phyloP scores from a whole-genome alignment of 768 basidiomycete genomes.

The Collybia sordida region DNA sequence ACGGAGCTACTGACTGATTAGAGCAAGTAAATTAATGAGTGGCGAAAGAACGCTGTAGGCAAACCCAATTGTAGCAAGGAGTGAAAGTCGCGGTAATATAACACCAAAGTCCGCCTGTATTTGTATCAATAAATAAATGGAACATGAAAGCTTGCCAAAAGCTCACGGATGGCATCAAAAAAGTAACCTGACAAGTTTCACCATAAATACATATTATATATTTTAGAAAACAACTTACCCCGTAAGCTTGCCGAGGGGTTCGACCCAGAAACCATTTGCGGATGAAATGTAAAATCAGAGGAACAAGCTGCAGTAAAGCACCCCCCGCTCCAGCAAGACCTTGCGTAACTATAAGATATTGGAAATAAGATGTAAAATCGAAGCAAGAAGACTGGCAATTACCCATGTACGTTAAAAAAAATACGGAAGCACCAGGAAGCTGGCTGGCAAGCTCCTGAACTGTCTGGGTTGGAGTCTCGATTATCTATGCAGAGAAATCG shows the following conservation, averaged over 20 bases:
- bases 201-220: neutral
- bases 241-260: constrained; percentile 64
- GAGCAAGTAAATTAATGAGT: constrained; percentile 63
- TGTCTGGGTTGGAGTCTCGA: constrained; percentile 41
- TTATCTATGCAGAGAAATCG: constrained; percentile 26
- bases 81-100: constrained; percentile 47
- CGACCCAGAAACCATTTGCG: constrained; percentile 65
- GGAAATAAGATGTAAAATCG: neutral
- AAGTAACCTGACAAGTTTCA: constrained; percentile 35
- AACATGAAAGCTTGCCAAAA: neutral
- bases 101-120: constrained; percentile 48
- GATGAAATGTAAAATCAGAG: constrained; percentile 56
- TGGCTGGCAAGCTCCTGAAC: constrained; percentile 42
- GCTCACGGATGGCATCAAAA: constrained; percentile 51
- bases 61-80: constrained; percentile 51
- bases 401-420: constrained; percentile 65
- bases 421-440: constrained; percentile 58
- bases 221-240: constrained; percentile 15
- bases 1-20: constrained; percentile 40
- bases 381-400: constrained; percentile 2
- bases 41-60: constrained; percentile 66
- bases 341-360: constrained; percentile 37
- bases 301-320: constrained; percentile 53
- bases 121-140: neutral
- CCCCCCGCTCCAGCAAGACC: constrained; percentile 52